phyloP scores from a whole-genome alignment of 768 basidiomycete genomes.

The Mycena chlorophos region DNA sequence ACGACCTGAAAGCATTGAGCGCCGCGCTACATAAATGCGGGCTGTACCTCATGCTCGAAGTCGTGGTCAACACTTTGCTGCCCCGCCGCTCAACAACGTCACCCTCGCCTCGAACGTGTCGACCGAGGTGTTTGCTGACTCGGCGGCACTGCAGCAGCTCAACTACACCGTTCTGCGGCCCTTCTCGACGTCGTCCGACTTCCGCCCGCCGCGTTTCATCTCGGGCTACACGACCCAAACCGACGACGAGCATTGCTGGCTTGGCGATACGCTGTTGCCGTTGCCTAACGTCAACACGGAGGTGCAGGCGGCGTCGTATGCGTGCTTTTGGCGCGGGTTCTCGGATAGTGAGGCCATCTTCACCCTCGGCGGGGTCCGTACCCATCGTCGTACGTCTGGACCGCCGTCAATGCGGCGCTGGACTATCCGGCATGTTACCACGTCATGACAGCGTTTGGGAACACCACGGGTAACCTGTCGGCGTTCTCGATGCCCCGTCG shows the following conservation, averaged over 20 bases:
- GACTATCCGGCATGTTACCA: constrained; percentile 61
- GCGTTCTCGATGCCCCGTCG: constrained; percentile 26
- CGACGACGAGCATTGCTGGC: constrained; percentile 66
- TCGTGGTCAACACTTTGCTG: constrained; percentile 65
- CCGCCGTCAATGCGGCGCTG: constrained; percentile 54
- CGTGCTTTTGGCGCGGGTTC: constrained; percentile 75
- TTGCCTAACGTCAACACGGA: constrained; percentile 75
- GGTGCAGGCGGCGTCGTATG: constrained; percentile 53
- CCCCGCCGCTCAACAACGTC: constrained; percentile 21
- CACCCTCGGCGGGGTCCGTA: constrained; percentile 62
- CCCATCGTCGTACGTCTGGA: constrained; percentile 43
- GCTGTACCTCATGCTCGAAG: constrained; percentile 69
- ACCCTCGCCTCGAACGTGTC: neutral
- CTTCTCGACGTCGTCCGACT: constrained; percentile 34
- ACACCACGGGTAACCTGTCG: constrained; percentile 53
- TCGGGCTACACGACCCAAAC: constrained; percentile 62
- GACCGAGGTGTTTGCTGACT: neutral
- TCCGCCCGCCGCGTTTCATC: constrained; percentile 68
- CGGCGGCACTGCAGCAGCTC: constrained; percentile 15
- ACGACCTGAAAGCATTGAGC: constrained; percentile 70
- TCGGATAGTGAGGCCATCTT: constrained; percentile 63
- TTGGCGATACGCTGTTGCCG: constrained; percentile 66
- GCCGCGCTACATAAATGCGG: constrained; percentile 64
- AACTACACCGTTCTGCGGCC: constrained; percentile 33
- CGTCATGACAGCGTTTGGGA: constrained; percentile 52